Evolutionary conservation across 116 monocot genomes (phyloP), one percentile per base, ranked within the genome.

Genomic region (Papilionanthe hybrid): DNA sequence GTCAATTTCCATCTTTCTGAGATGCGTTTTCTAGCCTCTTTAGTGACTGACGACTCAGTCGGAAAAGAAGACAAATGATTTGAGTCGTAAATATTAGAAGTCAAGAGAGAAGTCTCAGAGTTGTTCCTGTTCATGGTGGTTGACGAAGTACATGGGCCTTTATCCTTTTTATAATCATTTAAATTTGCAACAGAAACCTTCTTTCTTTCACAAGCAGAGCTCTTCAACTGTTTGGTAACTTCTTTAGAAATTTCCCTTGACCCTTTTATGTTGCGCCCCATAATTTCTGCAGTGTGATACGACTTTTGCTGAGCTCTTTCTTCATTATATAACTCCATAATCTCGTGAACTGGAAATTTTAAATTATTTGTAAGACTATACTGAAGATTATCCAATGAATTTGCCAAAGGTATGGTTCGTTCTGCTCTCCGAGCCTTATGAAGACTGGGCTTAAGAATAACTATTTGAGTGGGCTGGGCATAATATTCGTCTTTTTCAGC

Each of bases 381-480:
- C 17, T 50, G 72, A 63, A 76, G 72, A 78, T 77, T 44, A 19
- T 78, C 78, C 19, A 29, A 13, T 1, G 76, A 66, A 79, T 63
- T 49, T 72, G 75, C 43, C 43, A 56, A 71, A 5, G 76, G 81
- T 74, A 78, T 73, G 44, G 58, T 72, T 49, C 37, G 77, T 72
- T 58, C 81, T 42, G 57, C 47, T 9, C 75, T 79, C 28, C 28
- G 79, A 10, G 75, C 77, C 42, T 87, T 87, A 9, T 81, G 84
- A 75, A 93, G 53, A 77, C 78, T 82, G 65, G 95, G 93, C 49
- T 96, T 90, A 76, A 96, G 75, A 85, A 96, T 84, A 79, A 96
- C 95, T 86, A 96, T 96, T 7, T 55, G 75, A 37, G 85, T 84
- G n/a, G 86, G 83, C 53, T 81, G 79, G 49, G 29, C 8, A 28